Evolutionary conservation across 169 alveolate species (phyloP), one percentile per base, ranked within the genome.

Genomic region (Eimeria acervulina): DNA sequence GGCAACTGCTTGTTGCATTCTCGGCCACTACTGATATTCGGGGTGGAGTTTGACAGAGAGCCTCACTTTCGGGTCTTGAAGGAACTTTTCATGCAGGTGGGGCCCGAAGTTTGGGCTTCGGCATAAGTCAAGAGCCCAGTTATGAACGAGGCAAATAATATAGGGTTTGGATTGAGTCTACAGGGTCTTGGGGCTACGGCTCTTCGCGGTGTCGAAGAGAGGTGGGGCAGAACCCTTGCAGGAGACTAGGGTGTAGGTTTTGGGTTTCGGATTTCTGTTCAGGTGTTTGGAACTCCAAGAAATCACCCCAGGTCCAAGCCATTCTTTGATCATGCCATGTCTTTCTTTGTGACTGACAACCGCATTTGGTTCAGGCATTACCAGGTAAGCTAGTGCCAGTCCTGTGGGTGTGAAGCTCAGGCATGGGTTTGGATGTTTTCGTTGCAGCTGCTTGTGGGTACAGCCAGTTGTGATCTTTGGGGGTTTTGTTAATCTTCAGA

Each of bases 231-330:
- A 28, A 68, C n/a, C 10, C 31, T 31, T 15, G 83, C 31, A 72
- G 52, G 51, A 51, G 31, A 7, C 44, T 13, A n/a, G 66, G 36
- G 68, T 44, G 42, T 28, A 8, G 36, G 23, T 36, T 52, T 15
- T 1, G 33, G 74, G 38, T 19, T 38, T 17, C 47, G 52, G 52
- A 26, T 31, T 68, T 33, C 26, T 26, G 76, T 36, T 7, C 98
- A 99, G 97, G 97, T 97, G 5, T 98, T 99, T 89, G 98, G 98
- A 42, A 98, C 99, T 26, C 99, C 99, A n/a, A 97, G 98, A 81
- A 98, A 98, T 72, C 99, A 99, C 96, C 99, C 99, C 33, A 99
- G 99, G 97, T 96, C 99, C 83, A 98, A 98, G 97, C 99, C 99
- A 40, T 99, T 99, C 97, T 97, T 98, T 89, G 99, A 99, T 96